These are phyloP conservation scores for Nakazawaea populi DNA, from an alignment of 805 yeast genomes.

Conservation along the genomic window DNA sequence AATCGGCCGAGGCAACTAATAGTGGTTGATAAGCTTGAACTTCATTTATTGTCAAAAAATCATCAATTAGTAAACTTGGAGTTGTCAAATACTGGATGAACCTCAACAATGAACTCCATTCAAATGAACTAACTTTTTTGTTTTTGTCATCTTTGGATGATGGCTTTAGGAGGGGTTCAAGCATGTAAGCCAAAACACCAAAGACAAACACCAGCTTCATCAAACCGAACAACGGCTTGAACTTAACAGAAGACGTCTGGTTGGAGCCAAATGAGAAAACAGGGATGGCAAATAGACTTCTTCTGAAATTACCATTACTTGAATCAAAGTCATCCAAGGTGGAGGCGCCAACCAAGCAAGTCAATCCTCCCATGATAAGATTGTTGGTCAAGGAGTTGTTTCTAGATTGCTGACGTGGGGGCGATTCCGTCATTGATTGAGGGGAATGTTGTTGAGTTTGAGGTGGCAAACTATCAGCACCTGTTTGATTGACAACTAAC, in stretches of 20 bases:
- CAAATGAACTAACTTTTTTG: neutral
- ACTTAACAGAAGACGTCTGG: conserved; percentile 15
- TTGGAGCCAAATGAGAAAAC: conserved; percentile 20
- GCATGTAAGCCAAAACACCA: conserved; percentile 11
- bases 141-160: neutral
- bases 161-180: conserved; percentile 6
- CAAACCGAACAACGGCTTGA: conserved; percentile 22
- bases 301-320: conserved; percentile 14
- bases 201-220: conserved; percentile 19
- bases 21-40: conserved; percentile 5
- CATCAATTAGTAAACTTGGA: conserved; percentile 1
- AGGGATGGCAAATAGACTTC: conserved; percentile 25
- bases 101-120: conserved; percentile 3
- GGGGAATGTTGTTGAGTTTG: conserved; percentile 15
- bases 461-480: conserved; percentile 5
- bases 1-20: conserved; percentile 1
- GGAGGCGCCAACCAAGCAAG: conserved; percentile 58
- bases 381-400: conserved; percentile 31
- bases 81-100: neutral
- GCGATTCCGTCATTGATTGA: conserved; percentile 11
- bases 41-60: neutral
- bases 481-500: conserved; percentile 12
- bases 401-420: conserved; percentile 10
- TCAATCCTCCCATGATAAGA: conserved; percentile 56
- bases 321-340: conserved; percentile 44